Conservation (phyloP, 305 asterid genomes). For the Nicotiana rustica region DNA sequence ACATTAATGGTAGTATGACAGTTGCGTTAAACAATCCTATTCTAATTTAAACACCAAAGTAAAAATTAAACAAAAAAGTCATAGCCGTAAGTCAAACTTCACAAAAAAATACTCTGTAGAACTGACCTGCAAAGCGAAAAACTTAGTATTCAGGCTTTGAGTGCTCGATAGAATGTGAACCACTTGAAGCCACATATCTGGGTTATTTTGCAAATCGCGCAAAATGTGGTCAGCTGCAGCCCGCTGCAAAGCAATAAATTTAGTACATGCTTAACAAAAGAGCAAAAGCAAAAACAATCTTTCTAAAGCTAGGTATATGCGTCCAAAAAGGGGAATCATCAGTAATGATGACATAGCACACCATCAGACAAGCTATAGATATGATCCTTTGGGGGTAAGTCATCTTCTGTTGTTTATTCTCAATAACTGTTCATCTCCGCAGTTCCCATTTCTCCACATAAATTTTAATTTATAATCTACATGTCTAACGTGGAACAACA, state of each 20-base stretch:
- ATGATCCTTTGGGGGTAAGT: conserved; percentile 13
- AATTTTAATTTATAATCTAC: background rate
- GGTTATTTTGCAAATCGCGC: conserved; percentile 94
- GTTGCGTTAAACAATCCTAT: background rate
- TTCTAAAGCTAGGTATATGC: background rate
- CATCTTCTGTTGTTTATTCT: background rate
- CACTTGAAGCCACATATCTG: conserved; percentile 99
- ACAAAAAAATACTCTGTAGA: conserved; percentile 24
- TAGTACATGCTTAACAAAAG: conserved; percentile 31
- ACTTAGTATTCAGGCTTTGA: conserved; percentile 85
- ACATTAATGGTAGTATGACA: background rate
- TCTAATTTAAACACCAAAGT: conserved; percentile 7
- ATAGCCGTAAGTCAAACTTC: background rate
- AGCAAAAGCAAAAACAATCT: conserved; percentile 4
- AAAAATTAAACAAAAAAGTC: conserved; percentile 5
- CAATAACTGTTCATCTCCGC: background rate
- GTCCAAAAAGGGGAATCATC: background rate
- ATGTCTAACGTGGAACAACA: background rate
- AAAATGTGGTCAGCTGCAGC: conserved; percentile 91
- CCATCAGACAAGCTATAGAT: background rate
- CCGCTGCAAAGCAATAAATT: conserved; percentile 62
- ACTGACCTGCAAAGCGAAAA: conserved; percentile 93
- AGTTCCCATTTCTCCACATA: background rate
- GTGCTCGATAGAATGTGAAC: conserved; percentile 91
- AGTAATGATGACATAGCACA: conserved; percentile 17